Evolutionary conservation across 495 filamentous ascomycete genomes (phyloP), one percentile per base, ranked within the genome.

Genomic region (Trypethelium eluteriae): DNA sequence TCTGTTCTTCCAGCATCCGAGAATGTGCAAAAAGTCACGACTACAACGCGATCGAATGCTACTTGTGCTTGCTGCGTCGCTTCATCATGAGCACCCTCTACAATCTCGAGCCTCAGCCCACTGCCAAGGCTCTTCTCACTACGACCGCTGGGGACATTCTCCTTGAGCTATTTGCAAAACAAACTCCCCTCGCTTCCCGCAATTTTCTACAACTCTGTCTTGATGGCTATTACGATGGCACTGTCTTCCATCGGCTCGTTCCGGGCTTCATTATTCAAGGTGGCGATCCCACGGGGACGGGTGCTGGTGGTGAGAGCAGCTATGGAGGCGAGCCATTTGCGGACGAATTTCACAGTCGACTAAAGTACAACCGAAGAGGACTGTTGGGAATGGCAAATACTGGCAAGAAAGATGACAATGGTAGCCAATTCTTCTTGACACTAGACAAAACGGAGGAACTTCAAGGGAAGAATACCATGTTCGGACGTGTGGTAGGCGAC

Each of bases 361-460:
- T 99, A 61, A 94, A 93, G 72, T 98, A 91, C 81, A 99, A 96
- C 70, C 84, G 94, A 65, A 84, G 94, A 57, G 94, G 94, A 2
- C 77, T 97, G 69, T 76, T 99, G 67, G 94, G 92, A 11, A 98
- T 98, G 93, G 94, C 95, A 10, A 93, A 93, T 74, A 83, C 84
- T 39, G 83, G 88, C 3, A 74, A 74, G 50, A 88, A 89, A 69
- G 85, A 93, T 69, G 87, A 88, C 38, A 96, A 96, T 77, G 89
- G 90, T 50, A 95, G 91, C 76, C 94, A 99, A 79, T 98, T 98
- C 80, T 99, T 99, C 77, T 84, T 99, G 64, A 97, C 94, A 2
- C 80, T 99, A 56, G 87, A 82, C 38, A 89, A 89, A 63, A 88
- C 90, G 63, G 84, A 89, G 39, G 93, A 98, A 78, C 72, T 99